Evolutionary conservation across 768 basidiomycete genomes (phyloP).

Genomic region (Xerocomus brunneocitrinus): DNA sequence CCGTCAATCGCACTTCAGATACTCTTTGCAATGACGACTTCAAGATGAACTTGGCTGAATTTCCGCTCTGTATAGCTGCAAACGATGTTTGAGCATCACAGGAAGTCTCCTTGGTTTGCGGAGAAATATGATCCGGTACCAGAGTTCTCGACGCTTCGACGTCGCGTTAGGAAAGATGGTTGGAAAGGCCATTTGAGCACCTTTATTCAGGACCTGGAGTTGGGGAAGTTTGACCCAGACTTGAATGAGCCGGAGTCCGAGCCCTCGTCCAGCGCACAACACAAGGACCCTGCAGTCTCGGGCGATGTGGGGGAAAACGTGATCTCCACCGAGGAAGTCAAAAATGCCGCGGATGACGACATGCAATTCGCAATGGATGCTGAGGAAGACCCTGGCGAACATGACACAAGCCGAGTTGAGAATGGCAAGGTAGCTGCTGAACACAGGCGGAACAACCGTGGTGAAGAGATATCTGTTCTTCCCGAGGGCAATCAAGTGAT

Average conservation of each 20-base stretch:
- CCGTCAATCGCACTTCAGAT: constrained; percentile 9
- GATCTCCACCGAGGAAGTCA: constrained; percentile 47
- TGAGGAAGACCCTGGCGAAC: constrained; percentile 67
- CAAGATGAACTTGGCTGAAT: constrained; percentile 20
- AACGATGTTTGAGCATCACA: constrained; percentile 93
- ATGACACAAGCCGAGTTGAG: constrained; percentile 51
- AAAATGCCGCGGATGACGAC: constrained; percentile 58
- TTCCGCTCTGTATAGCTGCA: constrained; percentile 64
- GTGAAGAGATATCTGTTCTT: constrained; percentile 64
- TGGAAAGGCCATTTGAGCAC: constrained; percentile 70
- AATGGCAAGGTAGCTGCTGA: constrained; percentile 52
- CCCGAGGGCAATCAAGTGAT: constrained; percentile 88
- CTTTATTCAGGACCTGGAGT: constrained; percentile 78
- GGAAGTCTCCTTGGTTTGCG: constrained; percentile 93
- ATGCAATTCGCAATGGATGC: constrained; percentile 69
- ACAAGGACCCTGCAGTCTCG: constrained; percentile 45
- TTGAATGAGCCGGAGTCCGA: constrained; percentile 57
- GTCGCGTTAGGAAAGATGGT: constrained; percentile 77
- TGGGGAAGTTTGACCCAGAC: constrained; percentile 82
- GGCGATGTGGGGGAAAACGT: constrained; percentile 35
- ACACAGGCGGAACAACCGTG: constrained; percentile 49
- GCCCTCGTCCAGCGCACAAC: constrained; percentile 44
- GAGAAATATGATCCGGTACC: constrained; percentile 88
- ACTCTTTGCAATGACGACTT: constrained; percentile 10
- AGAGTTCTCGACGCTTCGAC: constrained; percentile 67